Percentiles rank a stretch among this genome's conserved stretches.
Evolutionary conservation across 75 land plant genomes (phyloP).

Genomic region (Isoetes taiwanensis): DNA sequence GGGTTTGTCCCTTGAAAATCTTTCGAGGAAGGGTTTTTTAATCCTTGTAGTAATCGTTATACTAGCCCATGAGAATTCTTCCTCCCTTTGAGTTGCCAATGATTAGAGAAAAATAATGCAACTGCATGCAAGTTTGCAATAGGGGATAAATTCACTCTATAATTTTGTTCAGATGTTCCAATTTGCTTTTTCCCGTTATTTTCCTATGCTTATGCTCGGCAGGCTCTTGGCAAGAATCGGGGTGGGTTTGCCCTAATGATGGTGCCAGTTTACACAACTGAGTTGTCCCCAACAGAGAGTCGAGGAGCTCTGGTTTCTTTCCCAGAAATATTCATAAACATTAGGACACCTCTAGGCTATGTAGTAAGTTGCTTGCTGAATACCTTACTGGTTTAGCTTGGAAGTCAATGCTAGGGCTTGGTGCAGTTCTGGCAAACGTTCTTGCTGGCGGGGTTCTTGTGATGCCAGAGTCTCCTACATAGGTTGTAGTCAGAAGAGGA

Average conservation of each 20-base stretch:
- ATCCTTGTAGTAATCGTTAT: too few species aligned
- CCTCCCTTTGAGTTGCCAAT: too few species aligned
- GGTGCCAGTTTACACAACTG: neutral
- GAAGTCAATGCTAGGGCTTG: neutral
- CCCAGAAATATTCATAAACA: conserved; percentile 4
- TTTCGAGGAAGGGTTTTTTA: too few species aligned
- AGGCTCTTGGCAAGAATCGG: conserved; percentile 67
- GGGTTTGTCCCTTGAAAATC: too few species aligned
- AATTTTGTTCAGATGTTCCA: too few species aligned
- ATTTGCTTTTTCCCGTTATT: conserved; percentile 56
- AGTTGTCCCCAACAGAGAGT: neutral
- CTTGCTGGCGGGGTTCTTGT: neutral
- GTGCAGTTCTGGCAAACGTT: neutral
- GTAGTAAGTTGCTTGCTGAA: neutral
- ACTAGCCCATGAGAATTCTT: too few species aligned
- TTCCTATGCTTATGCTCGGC: conserved; percentile 53
- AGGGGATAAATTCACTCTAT: too few species aligned
- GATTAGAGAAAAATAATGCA: too few species aligned
- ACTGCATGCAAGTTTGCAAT: too few species aligned
- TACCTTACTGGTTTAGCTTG: neutral
- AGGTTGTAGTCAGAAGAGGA: neutral
- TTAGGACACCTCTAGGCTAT: neutral
- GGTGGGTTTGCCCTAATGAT: conserved; percentile 28
- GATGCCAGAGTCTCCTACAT: neutral
- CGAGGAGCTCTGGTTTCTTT: conserved; percentile 1